Evolutionary conservation across 805 yeast genomes (phyloP), one percentile per base, ranked within the genome.

Genomic region (Dipodascus albidus): DNA sequence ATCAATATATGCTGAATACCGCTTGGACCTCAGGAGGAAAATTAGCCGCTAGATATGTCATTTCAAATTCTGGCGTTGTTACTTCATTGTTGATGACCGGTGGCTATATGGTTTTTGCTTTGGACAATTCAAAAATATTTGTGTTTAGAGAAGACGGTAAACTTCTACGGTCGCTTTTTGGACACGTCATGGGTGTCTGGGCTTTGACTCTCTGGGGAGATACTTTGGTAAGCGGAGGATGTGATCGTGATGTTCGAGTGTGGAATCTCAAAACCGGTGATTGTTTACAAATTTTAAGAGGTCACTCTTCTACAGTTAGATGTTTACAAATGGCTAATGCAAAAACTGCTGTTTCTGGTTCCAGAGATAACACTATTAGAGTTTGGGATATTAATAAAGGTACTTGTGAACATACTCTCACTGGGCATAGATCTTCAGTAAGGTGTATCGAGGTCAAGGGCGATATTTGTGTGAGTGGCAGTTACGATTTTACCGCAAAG

Each of bases 141-240:
- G 71, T 74, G 23, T 70, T 75, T 59, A 59, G 67, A 38, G 63
- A 61, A 50, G 70, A 67, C 55, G 75, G 76, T 35, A 59, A 65
- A 49, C 62, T 71, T 50, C 60, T 90, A n/a, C 75, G 96, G 57
- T 89, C 97, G 0, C 95, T 91, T 64, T 88, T 87, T 70, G 99
- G 99, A 3, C 99, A 93, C 66, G 88, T 93, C 51, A 96, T 89
- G 75, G 99, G 98, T 44, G 96, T 93, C 14, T 91, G 98, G 97
- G 90, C 95, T 27, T 83, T 93, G 56, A 85, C 90, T 47, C 87
- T 96, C 1, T 88, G 84, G 70, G 96, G 96, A 47, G 81, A 89
- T 63, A 84, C 91, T 61, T 78, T 91, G 59, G 96, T 91, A 20
- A 83, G 95, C 35, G 98, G 98, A 38, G 88, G 96, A 19, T 96